Evolutionary conservation across 371 early-diverging fungal genomes (phyloP).

Genomic region (Mortierella sp.): DNA sequence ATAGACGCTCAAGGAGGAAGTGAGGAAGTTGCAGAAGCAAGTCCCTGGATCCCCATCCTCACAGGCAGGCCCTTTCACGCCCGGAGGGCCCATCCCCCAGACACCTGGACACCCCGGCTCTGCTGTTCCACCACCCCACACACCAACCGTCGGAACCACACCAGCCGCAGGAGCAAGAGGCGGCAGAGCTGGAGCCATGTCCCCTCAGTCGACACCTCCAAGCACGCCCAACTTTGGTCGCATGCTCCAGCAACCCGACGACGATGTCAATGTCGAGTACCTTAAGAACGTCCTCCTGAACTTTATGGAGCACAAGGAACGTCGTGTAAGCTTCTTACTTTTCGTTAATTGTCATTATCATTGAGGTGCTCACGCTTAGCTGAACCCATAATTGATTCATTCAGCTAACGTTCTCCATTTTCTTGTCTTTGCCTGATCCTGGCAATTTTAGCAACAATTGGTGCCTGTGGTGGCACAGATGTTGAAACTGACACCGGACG

Average conservation of each 20-base stretch:
- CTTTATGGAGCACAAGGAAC: slow-evolving; percentile 86
- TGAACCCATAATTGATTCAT: background rate
- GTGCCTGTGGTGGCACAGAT: slow-evolving; percentile 87
- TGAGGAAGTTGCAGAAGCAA: slow-evolving; percentile 48
- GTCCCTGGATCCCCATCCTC: slow-evolving; percentile 34
- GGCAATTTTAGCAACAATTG: slow-evolving; percentile 71
- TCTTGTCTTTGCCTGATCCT: slow-evolving; percentile 1
- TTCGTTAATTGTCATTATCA: background rate
- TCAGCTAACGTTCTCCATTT: background rate
- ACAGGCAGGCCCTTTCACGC: slow-evolving; percentile 30
- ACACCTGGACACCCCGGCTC: slow-evolving; percentile 31
- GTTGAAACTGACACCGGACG: slow-evolving; percentile 85
- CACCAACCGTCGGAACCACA: slow-evolving; percentile 7
- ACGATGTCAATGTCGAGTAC: slow-evolving; percentile 86
- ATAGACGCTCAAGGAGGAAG: slow-evolving; percentile 80
- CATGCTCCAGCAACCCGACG: slow-evolving; percentile 49
- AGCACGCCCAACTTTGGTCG: slow-evolving; percentile 41
- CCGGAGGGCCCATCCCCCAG: slow-evolving; percentile 22
- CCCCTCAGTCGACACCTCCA: slow-evolving; percentile 49
- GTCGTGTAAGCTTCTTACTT: slow-evolving; percentile 62
- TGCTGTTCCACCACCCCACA: background rate
- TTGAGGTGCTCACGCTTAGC: background rate
- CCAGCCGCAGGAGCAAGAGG: slow-evolving; percentile 13
- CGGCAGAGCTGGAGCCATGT: slow-evolving; percentile 21
- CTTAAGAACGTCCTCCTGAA: slow-evolving; percentile 86